These are phyloP conservation scores for Zygoascus bituminiphila DNA, from an alignment of 805 yeast species.

Conservation along the genomic window DNA sequence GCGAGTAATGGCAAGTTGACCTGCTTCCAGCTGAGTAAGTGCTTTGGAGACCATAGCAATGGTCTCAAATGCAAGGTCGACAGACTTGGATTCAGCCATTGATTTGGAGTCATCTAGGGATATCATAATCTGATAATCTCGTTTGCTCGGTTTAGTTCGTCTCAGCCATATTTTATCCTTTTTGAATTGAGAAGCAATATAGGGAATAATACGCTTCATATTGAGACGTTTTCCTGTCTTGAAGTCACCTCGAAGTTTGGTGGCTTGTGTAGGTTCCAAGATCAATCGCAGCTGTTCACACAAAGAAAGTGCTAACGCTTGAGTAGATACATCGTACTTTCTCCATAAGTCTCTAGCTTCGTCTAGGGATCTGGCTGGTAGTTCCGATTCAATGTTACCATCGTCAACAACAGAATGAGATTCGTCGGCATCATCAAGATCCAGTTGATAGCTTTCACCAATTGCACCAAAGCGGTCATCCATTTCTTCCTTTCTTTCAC, in stretches of 20 bases:
- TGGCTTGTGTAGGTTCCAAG: constrained; percentile 92
- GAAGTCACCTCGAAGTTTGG: constrained; percentile 90
- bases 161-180: constrained; percentile 98
- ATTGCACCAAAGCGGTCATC: constrained; percentile 21
- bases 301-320: constrained; percentile 75
- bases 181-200: constrained; percentile 94
- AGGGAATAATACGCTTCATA: constrained; percentile 95
- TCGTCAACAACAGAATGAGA: constrained; percentile 27
- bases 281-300: constrained; percentile 91
- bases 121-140: constrained; percentile 95
- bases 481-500: constrained; percentile 13
- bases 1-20: constrained; percentile 80
- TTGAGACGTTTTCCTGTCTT: constrained; percentile 94
- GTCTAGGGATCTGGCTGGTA: constrained; percentile 46
- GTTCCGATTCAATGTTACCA: constrained; percentile 22
- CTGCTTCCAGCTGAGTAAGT: constrained; percentile 86
- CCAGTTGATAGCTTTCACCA: not conserved
- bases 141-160: constrained; percentile 93
- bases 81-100: constrained; percentile 89
- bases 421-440: constrained; percentile 13
- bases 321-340: constrained; percentile 72
- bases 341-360: constrained; percentile 78
- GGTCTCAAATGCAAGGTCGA: constrained; percentile 87
- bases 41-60: constrained; percentile 92
- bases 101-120: constrained; percentile 97